Conservation (phyloP, 495 filamentous ascomycete genomes). For the Podospora bellae-mahoneyi region DNA sequence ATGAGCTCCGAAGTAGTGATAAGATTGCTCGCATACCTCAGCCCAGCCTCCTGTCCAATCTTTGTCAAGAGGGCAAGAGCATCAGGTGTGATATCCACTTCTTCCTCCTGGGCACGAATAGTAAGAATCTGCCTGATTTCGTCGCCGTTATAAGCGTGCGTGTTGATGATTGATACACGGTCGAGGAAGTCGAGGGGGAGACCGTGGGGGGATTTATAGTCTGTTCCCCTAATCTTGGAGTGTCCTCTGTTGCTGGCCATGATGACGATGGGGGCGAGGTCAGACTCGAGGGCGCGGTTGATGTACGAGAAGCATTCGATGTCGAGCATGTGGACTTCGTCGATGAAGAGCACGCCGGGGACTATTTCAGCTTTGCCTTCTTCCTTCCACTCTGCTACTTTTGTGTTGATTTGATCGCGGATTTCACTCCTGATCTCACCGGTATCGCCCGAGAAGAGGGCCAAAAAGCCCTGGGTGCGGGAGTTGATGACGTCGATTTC, state of each 20-base stretch:
- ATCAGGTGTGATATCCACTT: conserved; percentile 84
- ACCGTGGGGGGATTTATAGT: conserved; percentile 86
- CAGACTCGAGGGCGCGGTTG: conserved; percentile 92
- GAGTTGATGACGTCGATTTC: conserved; percentile 99
- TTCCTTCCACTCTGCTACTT: conserved; percentile 97
- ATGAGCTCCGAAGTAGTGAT: conserved; percentile 90
- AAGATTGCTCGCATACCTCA: conserved; percentile 91
- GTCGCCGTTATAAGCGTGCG: conserved; percentile 77
- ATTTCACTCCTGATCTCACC: conserved; percentile 97
- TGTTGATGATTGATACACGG: conserved; percentile 93
- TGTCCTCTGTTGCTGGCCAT: conserved; percentile 98
- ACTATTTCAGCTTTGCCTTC: conserved; percentile 98
- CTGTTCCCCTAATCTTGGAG: conserved; percentile 88
- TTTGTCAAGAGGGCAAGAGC: conserved; percentile 90
- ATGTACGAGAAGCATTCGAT: conserved; percentile 98
- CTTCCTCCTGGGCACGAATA: conserved; percentile 91
- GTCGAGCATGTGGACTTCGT: conserved; percentile 99
- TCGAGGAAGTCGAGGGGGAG: conserved; percentile 95
- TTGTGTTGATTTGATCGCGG: conserved; percentile 96
- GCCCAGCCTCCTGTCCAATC: conserved; percentile 87
- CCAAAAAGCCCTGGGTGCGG: conserved; percentile 91
- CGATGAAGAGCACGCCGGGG: conserved; percentile 95
- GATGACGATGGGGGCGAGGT: conserved; percentile 95
- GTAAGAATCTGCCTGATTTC: conserved; percentile 88
- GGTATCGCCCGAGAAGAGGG: conserved; percentile 95